Percentiles rank a stretch among this genome's conserved stretches.
These are phyloP conservation scores for Clarireedia homoeocarpa DNA, from an alignment of 2,329 filamentous ascomycete species.

Conservation along the genomic window DNA sequence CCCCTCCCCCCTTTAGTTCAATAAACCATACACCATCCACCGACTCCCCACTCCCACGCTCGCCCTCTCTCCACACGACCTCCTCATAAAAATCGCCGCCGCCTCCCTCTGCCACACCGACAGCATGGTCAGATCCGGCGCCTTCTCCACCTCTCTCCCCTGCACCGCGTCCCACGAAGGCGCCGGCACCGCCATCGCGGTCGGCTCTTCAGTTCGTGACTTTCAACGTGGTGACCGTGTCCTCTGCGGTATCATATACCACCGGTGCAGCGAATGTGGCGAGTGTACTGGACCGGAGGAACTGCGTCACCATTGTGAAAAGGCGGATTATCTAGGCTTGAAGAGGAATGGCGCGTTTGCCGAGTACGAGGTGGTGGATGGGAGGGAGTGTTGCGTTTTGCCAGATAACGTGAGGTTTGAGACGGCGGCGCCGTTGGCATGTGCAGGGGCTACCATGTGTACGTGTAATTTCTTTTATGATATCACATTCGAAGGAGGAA, in stretches of 20 bases:
- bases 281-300: constrained; percentile 44
- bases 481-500: too few species aligned
- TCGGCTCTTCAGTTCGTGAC: constrained; percentile 26
- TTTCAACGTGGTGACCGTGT: constrained; percentile 34
- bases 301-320: constrained; percentile 45
- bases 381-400: constrained; percentile 36
- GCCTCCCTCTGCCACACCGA: constrained; percentile 58
- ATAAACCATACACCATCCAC: constrained; percentile 47
- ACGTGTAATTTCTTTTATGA: not conserved
- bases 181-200: constrained; percentile 25
- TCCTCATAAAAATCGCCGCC: constrained; percentile 49
- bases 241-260: constrained; percentile 46
- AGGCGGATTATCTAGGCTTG: constrained; percentile 41
- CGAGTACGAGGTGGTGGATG: constrained; percentile 46
- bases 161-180: constrained; percentile 39
- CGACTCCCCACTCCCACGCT: constrained; percentile 38
- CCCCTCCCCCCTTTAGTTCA: constrained; percentile 31
- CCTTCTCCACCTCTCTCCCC: constrained; percentile 41
- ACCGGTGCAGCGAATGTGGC: constrained; percentile 44
- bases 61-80: constrained; percentile 38
- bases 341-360: constrained; percentile 47
- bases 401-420: constrained; percentile 42
- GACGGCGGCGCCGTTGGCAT: constrained; percentile 48
- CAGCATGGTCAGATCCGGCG: constrained; percentile 44
- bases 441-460: constrained; percentile 38